These are phyloP conservation scores for Fusarium sp. DNA, from an alignment of 2,329 filamentous ascomycete species.

Conservation along the genomic window DNA sequence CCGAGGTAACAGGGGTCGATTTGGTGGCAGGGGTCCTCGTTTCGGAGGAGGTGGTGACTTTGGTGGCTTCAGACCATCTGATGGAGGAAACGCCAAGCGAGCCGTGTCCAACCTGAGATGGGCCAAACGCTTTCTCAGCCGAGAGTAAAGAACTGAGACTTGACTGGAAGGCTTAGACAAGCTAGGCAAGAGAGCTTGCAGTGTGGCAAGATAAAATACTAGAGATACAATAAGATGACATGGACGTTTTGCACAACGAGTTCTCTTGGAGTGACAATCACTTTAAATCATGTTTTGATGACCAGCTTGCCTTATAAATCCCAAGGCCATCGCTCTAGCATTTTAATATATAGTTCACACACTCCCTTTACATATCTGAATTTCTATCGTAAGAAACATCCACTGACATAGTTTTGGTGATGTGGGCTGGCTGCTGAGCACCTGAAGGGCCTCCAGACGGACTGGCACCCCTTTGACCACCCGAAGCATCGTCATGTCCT, in stretches of 20 bases:
- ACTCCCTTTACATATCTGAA: not conserved
- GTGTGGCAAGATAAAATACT: too few species aligned
- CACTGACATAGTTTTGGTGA: constrained; percentile 22
- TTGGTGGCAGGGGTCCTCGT: not conserved
- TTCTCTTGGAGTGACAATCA: too few species aligned
- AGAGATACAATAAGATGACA: too few species aligned
- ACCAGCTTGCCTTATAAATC: too few species aligned
- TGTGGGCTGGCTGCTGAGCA: not conserved
- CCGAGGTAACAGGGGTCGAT: not conserved
- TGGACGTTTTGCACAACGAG: too few species aligned
- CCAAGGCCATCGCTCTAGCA: too few species aligned
- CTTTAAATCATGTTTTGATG: too few species aligned
- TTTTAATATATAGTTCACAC: not conserved
- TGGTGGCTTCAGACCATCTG: constrained; percentile 11
- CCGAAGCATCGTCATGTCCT: constrained; percentile 4
- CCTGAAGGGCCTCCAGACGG: not conserved
- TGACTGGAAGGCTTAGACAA: not conserved
- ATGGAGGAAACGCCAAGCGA: constrained; percentile 28
- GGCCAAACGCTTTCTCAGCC: constrained; percentile 23
- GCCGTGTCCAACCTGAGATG: constrained; percentile 20
- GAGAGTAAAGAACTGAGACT: not conserved
- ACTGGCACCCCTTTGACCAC: not conserved
- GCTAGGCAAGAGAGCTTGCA: not conserved
- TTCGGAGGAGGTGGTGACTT: not conserved
- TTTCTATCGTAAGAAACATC: constrained; percentile 23